phyloP scores from a whole-genome alignment of 2,329 filamentous ascomycete genomes.

The Penicillium janthinellum region DNA sequence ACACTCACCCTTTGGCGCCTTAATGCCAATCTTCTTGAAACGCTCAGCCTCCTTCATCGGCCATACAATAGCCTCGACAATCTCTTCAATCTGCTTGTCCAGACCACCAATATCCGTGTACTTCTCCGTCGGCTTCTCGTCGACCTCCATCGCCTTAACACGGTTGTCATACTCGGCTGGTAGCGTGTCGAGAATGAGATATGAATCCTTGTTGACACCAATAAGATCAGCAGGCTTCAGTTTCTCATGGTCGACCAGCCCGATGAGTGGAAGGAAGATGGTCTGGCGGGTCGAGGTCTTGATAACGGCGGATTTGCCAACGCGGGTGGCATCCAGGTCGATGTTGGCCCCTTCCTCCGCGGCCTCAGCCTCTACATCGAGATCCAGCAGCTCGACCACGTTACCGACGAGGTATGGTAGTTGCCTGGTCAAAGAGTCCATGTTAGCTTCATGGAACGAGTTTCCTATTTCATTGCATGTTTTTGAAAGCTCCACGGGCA shows the following conservation, averaged over 20 bases:
- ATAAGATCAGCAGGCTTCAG: slow-evolving; percentile 96
- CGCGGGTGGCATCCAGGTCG: slow-evolving; percentile 91
- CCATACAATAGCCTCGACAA: slow-evolving; percentile 98
- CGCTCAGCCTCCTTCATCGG: slow-evolving; percentile 99
- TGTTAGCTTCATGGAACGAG: slow-evolving; percentile 17
- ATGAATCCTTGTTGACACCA: slow-evolving; percentile 98
- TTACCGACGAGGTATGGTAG: slow-evolving; percentile 97
- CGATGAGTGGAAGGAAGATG: slow-evolving; percentile 96
- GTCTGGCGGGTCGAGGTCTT: slow-evolving; percentile 98
- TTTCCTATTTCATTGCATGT: background rate
- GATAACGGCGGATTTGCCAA: slow-evolving; percentile 98
- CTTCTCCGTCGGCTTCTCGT: slow-evolving; percentile 99
- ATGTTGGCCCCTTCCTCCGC: slow-evolving; percentile 98
- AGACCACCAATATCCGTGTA: slow-evolving; percentile 97
- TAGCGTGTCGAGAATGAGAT: slow-evolving; percentile 92
- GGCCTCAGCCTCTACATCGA: slow-evolving; percentile 93
- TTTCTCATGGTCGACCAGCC: slow-evolving; percentile 91
- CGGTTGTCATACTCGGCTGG: slow-evolving; percentile 98
- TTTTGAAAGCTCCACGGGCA: slow-evolving; percentile 21
- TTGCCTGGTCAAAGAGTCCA: slow-evolving; percentile 62
- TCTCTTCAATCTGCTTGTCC: slow-evolving; percentile 98
- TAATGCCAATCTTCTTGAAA: slow-evolving; percentile 99
- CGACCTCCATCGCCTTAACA: slow-evolving; percentile 99
- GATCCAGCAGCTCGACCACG: slow-evolving; percentile 93
- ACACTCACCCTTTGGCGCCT: slow-evolving; percentile 88